Conservation (phyloP, 1,284 basidiomycete genomes). For the Ustilago curta region DNA sequence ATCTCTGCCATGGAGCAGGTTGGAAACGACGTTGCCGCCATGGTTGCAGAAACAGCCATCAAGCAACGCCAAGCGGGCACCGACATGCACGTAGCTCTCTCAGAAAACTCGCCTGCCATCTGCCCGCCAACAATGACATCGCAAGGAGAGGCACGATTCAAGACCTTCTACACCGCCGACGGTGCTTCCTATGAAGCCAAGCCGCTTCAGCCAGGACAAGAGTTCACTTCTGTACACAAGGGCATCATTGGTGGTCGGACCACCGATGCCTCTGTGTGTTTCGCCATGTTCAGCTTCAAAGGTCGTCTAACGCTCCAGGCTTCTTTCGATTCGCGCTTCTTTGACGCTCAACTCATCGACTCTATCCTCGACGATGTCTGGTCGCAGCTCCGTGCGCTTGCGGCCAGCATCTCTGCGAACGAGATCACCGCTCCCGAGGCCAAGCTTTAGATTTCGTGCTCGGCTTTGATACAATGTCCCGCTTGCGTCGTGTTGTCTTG, state of each 20-base stretch:
- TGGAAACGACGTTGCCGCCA: constrained; percentile 7
- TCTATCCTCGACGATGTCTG: constrained; percentile 26
- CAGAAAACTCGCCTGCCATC: constrained; percentile 25
- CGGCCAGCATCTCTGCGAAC: constrained; percentile 1
- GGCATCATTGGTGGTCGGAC: constrained; percentile 19
- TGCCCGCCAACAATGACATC: constrained; percentile 37
- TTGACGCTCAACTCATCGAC: constrained; percentile 30
- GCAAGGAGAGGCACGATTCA: constrained; percentile 22
- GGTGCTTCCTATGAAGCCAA: constrained; percentile 17
- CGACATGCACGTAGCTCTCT: constrained; percentile 23
- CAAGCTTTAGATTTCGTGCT: constrained; percentile 17
- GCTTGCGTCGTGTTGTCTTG: not conserved
- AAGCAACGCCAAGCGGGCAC: constrained; percentile 21
- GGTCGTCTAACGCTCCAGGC: constrained; percentile 24
- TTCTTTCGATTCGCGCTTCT: constrained; percentile 38
- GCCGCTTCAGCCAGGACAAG: constrained; percentile 11
- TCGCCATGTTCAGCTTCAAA: constrained; percentile 20
- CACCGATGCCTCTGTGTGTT: constrained; percentile 34
- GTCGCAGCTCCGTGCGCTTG: constrained; percentile 15
- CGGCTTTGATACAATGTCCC: not conserved
- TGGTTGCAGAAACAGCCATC: constrained; percentile 13
- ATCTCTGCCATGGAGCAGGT: constrained; percentile 26
- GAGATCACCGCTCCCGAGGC: constrained; percentile 9
- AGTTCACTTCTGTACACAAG: constrained; percentile 11
- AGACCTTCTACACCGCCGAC: constrained; percentile 20